phyloP scores from a whole-genome alignment of 768 basidiomycete species.

The Cubamyces lactineus region DNA sequence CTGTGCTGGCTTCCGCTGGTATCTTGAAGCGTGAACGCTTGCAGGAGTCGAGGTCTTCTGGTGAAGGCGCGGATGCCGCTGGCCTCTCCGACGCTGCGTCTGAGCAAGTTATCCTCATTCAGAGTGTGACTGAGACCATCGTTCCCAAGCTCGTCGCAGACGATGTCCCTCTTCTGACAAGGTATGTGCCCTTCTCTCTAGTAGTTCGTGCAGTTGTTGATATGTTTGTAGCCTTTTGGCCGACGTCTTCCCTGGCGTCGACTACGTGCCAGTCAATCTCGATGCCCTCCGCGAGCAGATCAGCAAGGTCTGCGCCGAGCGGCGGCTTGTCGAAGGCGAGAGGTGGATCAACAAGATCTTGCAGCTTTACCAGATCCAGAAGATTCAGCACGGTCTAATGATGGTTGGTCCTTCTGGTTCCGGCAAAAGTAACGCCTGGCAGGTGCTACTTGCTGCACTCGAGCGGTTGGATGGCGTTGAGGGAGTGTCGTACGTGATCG shows the following conservation, averaged over 20 bases:
- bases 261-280: conserved; percentile 87
- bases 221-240: conserved; percentile 70
- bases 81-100: conserved; percentile 72
- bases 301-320: conserved; percentile 81
- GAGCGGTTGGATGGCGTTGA: conserved; percentile 91
- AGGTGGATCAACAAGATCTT: conserved; percentile 95
- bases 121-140: conserved; percentile 98
- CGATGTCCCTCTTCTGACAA: conserved; percentile 92
- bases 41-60: conserved; percentile 43
- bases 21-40: conserved; percentile 94
- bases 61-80: conserved; percentile 45
- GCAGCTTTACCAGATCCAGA: conserved; percentile 98
- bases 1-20: conserved; percentile 95
- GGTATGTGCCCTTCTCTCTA: conserved; percentile 48
- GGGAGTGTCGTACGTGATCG: conserved; percentile 94
- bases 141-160: conserved; percentile 97
- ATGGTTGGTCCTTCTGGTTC: conserved; percentile 98
- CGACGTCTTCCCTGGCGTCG: conserved; percentile 97
- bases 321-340: conserved; percentile 83
- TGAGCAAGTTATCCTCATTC: conserved; percentile 96
- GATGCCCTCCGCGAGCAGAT: conserved; percentile 87
- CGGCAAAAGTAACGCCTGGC: conserved; percentile 98
- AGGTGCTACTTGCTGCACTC: conserved; percentile 86
- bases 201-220: conserved; percentile 1
- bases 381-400: conserved; percentile 99